A percentile compares a stretch with the other conserved stretches of the same genome.
Evolutionary conservation across 257 asterid genomes (phyloP).

Genomic region (Fraxinus quadrangulata): DNA sequence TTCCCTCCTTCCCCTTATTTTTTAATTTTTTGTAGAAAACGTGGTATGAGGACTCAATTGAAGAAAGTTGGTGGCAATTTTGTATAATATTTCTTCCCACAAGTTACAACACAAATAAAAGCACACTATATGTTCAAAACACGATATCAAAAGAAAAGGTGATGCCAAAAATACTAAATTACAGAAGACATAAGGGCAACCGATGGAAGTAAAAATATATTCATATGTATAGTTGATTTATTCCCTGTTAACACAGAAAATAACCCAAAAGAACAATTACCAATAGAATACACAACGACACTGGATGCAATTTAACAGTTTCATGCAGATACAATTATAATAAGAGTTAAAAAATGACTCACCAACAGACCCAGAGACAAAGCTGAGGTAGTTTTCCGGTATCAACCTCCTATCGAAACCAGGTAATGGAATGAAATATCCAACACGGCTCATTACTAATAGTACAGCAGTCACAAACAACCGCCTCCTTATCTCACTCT

Average conservation of each 20-base stretch:
- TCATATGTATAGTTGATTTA: neutral
- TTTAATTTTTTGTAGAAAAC: no score
- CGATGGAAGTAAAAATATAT: neutral
- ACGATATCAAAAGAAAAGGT: neutral
- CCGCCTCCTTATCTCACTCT: slow-evolving; percentile 96
- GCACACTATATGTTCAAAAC: neutral
- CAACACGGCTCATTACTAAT: slow-evolving; percentile 77
- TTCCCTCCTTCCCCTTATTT: neutral
- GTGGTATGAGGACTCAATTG: neutral
- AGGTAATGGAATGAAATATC: slow-evolving; percentile 90
- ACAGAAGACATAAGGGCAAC: neutral
- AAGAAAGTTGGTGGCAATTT: neutral
- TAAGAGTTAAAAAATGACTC: slow-evolving; percentile 26
- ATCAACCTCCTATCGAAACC: slow-evolving; percentile 93
- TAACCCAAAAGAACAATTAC: neutral
- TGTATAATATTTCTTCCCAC: neutral
- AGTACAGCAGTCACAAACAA: slow-evolving; percentile 81
- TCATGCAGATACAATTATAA: neutral
- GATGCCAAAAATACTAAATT: neutral
- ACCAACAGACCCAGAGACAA: slow-evolving; percentile 87
- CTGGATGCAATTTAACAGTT: neutral
- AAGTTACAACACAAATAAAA: neutral
- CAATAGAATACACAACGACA: neutral
- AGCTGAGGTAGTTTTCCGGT: slow-evolving; percentile 88
- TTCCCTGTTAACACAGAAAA: slow-evolving; percentile 1